A percentile compares a stretch with the other conserved stretches of the same genome.
These are phyloP conservation scores for Zizania latifolia DNA, from an alignment of 176 grass and related monocot species.

Conservation along the genomic window DNA sequence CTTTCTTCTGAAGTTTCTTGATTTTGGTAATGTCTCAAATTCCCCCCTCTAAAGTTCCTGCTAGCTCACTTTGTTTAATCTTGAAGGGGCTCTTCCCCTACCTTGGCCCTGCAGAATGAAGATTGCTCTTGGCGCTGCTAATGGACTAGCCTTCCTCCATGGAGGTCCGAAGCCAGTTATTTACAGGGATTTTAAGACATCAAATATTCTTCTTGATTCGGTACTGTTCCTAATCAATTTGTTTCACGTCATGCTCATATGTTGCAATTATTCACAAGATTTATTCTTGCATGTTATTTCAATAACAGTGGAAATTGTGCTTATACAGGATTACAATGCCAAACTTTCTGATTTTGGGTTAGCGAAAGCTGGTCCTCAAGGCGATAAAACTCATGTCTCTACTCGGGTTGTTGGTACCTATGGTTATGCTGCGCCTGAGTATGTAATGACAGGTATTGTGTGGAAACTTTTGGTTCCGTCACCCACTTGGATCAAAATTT, in stretches of 20 bases:
- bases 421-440: slow-evolving; percentile 87
- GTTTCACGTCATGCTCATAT: neutral
- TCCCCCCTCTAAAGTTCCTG: neutral
- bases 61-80: slow-evolving; percentile 41
- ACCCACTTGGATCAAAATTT: neutral
- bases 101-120: slow-evolving; percentile 90
- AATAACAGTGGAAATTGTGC: slow-evolving; percentile 4
- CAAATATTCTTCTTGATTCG: slow-evolving; percentile 83
- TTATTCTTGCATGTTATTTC: slow-evolving; percentile 3
- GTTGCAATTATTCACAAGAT: neutral
- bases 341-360: slow-evolving; percentile 91
- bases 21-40: neutral
- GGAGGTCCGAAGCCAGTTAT: slow-evolving; percentile 80
- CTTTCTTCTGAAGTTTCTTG: slow-evolving; percentile 1
- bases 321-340: slow-evolving; percentile 71
- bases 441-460: slow-evolving; percentile 88
- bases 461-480: too few relatives aligned
- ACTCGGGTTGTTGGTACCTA: slow-evolving; percentile 86
- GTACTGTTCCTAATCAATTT: slow-evolving; percentile 30
- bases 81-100: slow-evolving; percentile 88
- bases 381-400: slow-evolving; percentile 89
- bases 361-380: slow-evolving; percentile 82
- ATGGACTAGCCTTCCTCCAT: slow-evolving; percentile 83
- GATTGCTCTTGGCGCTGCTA: slow-evolving; percentile 79
- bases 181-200: slow-evolving; percentile 98